A percentile compares a stretch with the other conserved stretches of the same genome.
phyloP scores from a whole-genome alignment of 2,329 filamentous ascomycete genomes.

The Colletotrichum abscissum region DNA sequence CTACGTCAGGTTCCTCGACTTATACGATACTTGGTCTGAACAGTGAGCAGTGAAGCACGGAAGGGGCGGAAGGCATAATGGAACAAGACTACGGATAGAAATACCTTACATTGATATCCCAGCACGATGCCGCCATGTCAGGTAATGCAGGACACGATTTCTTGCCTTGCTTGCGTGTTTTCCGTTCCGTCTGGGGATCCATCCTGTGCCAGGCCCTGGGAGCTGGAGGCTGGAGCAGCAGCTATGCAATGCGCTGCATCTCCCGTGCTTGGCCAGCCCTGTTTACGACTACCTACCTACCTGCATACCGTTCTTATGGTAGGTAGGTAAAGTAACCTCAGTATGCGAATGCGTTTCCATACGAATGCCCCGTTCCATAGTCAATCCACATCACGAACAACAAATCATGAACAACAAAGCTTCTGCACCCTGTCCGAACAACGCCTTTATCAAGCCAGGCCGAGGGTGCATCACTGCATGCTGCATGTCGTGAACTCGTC shows the following conservation, averaged over 20 bases:
- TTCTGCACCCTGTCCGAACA: not conserved
- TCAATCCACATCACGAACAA: not conserved
- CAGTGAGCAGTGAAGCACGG: not conserved
- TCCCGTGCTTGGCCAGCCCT: not conserved
- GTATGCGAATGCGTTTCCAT: not conserved
- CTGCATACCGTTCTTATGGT: too few species aligned
- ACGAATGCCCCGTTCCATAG: not conserved
- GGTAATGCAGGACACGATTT: not conserved
- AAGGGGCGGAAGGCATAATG: not conserved
- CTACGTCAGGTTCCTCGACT: too few species aligned
- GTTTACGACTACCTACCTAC: too few species aligned
- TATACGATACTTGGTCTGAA: too few species aligned
- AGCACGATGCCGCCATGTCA: not conserved
- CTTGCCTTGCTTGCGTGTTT: slow-evolving; percentile 19
- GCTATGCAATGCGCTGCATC: slow-evolving; percentile 8
- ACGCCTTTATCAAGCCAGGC: not conserved
- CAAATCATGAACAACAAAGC: not conserved
- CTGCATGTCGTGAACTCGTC: not conserved
- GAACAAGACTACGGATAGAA: not conserved
- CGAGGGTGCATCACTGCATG: not conserved
- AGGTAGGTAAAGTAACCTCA: not conserved
- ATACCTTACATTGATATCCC: not conserved
- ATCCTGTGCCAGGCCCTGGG: slow-evolving; percentile 13
- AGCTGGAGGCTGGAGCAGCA: slow-evolving; percentile 4
- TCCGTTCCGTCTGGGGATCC: slow-evolving; percentile 26